Evolutionary conservation across 2,329 filamentous ascomycete genomes (phyloP), one percentile per base, ranked within the genome.

Genomic region (Aspergillus bombycis): DNA sequence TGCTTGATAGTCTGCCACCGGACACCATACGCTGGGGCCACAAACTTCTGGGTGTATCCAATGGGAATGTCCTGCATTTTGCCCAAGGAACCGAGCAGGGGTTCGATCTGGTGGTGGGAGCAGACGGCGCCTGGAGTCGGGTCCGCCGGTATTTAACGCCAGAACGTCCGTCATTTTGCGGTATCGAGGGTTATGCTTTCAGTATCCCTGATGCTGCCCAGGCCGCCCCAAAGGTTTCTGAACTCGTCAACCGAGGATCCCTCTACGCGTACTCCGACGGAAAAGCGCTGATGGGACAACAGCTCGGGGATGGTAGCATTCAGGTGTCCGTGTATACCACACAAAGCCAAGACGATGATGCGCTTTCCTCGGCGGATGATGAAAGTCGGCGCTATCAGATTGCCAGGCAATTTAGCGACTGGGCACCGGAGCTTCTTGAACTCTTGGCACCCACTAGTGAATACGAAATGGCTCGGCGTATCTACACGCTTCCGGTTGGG

Each of bases 51-150:
- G 19, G 11, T 9, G 45, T 30, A 28, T 16, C 28, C 30, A 52
- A 60, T 9, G 63, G 57, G 4, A 60, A 34, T 23, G 59, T 54
- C 36, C 7, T 62, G 28, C 56, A 62, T 41, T 41, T 57, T 4
- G 52, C 56, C 6, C 41, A 62, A 16, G 52, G 57, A 11, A 62
- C 21, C n/a, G 59, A 62, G 23, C 62, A 62, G 14, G 57, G 66
- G 1, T 69, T 70, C 46, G 67, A 74, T 56, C 60, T 74, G 10
- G 64, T 74, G 1, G 60, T 75, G 21, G 74, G 74, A 0, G 72
- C 73, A 1, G 74, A 76, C 46, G 74, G 74, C 0, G 70, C 72
- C 23, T 76, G 74, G 74, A 71, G 67, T 3, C 58, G 62, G 8
- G 66, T 74, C 28, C 70, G 74, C 21, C 58, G 45, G 0, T 11